A percentile compares a stretch with the other conserved stretches of the same genome.
These are phyloP conservation scores for Lachnellula willkommii DNA, from an alignment of 2,329 filamentous ascomycete species.

Conservation along the genomic window DNA sequence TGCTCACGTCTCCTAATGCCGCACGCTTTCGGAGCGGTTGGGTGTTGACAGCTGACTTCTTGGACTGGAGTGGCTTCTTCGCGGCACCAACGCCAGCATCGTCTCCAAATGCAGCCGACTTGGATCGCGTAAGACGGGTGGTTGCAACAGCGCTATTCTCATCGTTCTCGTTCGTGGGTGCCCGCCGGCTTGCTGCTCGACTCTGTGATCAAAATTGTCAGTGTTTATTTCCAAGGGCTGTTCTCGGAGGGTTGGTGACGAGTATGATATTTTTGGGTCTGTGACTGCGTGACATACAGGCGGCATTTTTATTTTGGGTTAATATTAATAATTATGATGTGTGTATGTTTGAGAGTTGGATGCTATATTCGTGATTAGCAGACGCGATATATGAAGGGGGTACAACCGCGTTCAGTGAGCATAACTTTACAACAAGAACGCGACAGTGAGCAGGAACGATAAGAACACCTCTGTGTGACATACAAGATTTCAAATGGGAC, in stretches of 20 bases:
- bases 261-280: neutral
- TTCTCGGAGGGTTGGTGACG: neutral
- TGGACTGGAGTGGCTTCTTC: constrained; percentile 63
- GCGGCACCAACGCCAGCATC: constrained; percentile 53
- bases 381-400: constrained; percentile 18
- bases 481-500: constrained; percentile 19
- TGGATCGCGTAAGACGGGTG: constrained; percentile 87
- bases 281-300: constrained; percentile 43
- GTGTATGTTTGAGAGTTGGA: constrained; percentile 13
- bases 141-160: constrained; percentile 66
- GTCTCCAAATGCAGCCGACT: constrained; percentile 65
- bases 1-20: constrained; percentile 91
- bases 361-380: constrained; percentile 12
- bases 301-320: constrained; percentile 41
- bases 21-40: constrained; percentile 66
- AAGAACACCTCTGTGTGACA: constrained; percentile 10
- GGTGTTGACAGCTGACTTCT: constrained; percentile 54
- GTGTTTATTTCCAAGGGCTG: constrained; percentile 18
- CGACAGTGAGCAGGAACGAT: constrained; percentile 9
- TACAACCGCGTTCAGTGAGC: constrained; percentile 21
- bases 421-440: constrained; percentile 16
- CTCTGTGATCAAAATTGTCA: constrained; percentile 43
- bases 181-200: constrained; percentile 67
- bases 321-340: constrained; percentile 32
- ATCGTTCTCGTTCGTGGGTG: constrained; percentile 87